Percentiles rank a stretch among this genome's conserved stretches.
Evolutionary conservation across 2,329 filamentous ascomycete genomes (phyloP).

Genomic region (Xylaria sp.): DNA sequence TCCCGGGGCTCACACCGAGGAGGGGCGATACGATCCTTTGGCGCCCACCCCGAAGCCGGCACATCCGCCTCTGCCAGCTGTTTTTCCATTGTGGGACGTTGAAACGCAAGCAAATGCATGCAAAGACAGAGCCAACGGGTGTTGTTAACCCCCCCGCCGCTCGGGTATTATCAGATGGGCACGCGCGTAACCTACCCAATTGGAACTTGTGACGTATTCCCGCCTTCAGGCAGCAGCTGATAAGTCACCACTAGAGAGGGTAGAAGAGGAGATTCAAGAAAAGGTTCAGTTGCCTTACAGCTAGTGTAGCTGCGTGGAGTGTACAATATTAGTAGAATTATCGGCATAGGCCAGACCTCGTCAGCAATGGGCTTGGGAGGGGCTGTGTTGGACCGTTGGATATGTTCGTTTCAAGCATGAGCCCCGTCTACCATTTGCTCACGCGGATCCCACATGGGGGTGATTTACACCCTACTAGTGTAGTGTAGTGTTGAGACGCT

Average conservation of each 20-base stretch:
- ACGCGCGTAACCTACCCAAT: background rate
- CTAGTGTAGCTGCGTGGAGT: background rate
- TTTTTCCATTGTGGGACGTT: background rate
- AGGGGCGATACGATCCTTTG: background rate
- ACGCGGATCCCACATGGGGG: conserved; percentile 7
- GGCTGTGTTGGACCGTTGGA: background rate
- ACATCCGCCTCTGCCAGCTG: background rate
- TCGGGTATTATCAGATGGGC: background rate
- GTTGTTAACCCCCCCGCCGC: background rate
- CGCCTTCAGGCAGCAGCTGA: conserved; percentile 9
- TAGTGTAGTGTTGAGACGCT: background rate
- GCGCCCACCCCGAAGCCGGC: background rate
- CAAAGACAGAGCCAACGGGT: background rate
- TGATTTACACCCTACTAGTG: background rate
- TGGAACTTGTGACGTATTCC: conserved; percentile 8
- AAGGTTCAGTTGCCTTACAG: conserved; percentile 4
- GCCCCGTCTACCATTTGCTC: background rate
- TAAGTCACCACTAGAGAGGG: background rate
- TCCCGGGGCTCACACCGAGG: conserved; percentile 1
- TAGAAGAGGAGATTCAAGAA: background rate
- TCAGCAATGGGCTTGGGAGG: background rate
- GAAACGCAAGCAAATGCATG: background rate
- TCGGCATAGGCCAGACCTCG: background rate
- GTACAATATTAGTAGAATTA: background rate
- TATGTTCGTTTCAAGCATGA: background rate